Evolutionary conservation across 176 grass and related monocot genomes (phyloP).

Genomic region (maize (Zea mays)): DNA sequence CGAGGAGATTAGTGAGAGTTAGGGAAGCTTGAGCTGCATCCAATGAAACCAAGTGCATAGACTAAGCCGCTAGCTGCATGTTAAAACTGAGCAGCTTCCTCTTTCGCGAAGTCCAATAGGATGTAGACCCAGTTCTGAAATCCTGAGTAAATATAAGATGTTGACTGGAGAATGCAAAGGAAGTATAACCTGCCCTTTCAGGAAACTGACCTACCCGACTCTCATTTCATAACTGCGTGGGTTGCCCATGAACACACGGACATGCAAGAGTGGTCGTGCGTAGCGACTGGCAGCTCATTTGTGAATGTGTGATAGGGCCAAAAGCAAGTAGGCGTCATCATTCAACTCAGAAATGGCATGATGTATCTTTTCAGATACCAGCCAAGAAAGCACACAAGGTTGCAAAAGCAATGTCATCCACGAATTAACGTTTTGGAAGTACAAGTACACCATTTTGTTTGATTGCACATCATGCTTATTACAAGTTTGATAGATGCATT

Average conservation of each 20-base stretch:
- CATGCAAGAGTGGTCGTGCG: neutral
- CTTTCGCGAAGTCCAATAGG: slow-evolving; percentile 16
- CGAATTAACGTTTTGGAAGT: slow-evolving; percentile 20
- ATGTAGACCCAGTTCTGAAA: slow-evolving; percentile 33
- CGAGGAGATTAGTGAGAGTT: slow-evolving; percentile 30
- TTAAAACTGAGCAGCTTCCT: slow-evolving; percentile 20
- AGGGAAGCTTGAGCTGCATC: neutral
- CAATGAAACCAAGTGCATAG: slow-evolving; percentile 31
- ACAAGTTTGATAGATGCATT: slow-evolving; percentile 31
- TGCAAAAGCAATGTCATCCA: neutral
- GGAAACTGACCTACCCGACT: neutral
- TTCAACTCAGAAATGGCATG: neutral
- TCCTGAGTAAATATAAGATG: slow-evolving; percentile 39
- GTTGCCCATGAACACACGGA: neutral
- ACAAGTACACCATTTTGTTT: slow-evolving; percentile 22
- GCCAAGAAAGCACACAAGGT: neutral
- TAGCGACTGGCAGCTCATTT: neutral
- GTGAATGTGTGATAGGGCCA: neutral
- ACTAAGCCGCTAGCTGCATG: slow-evolving; percentile 38
- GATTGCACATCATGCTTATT: slow-evolving; percentile 44
- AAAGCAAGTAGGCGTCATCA: neutral
- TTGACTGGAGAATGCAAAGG: slow-evolving; percentile 39
- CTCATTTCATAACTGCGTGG: neutral
- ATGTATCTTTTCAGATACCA: neutral
- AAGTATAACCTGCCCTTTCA: slow-evolving; percentile 17